Evolutionary conservation across 2,329 filamentous ascomycete genomes (phyloP), one percentile per base, ranked within the genome.

Genomic region (Fusarium virguliforme): DNA sequence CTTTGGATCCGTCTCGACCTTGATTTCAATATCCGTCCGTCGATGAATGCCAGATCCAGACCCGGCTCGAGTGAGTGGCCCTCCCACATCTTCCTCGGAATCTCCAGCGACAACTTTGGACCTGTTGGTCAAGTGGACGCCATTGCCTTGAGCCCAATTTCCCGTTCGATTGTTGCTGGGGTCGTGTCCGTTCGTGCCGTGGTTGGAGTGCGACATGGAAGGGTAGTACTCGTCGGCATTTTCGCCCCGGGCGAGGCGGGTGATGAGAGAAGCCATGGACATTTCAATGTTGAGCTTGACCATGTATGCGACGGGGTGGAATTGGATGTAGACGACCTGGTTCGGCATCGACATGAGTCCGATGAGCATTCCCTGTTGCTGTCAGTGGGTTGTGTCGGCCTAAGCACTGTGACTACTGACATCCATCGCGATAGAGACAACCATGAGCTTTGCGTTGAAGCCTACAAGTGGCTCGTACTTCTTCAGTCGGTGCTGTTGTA

Each of bases 221-320:
- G 71, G 67, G 6, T 75, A 73, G 38, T 71, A 71, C 0, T 74
- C 70, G 48, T 76, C 75, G 1, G 66, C 12, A 6, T 60, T 53
- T 35, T 73, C 62, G 0, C 64, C 58, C 5, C 59, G 68, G 3
- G 77, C 77, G 3, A 84, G 75, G 12, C 80, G 81, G 6, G 78
- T 83, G 70, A 87, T 87, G n/a, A 87, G 82, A 10, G 83, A 82
- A 37, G 85, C 85, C 85, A 87, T 86, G 12, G 82, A 83, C 81
- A 87, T 83, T 74, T 87, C 85, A 67, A 87, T 87, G 71, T 87
- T 85, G 43, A 87, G 81, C 63, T 87, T 87, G 62, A 87, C 84
- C 37, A 86, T 80, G 71, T 87, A 87, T 4, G 83, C 84, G 8
- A 87, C 79, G 1, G 85, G 85, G 62, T 87, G 85, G 73, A 87